These are phyloP conservation scores for Kwoniella sp. DNA, from an alignment of 768 basidiomycete genomes.

Conservation along the genomic window DNA sequence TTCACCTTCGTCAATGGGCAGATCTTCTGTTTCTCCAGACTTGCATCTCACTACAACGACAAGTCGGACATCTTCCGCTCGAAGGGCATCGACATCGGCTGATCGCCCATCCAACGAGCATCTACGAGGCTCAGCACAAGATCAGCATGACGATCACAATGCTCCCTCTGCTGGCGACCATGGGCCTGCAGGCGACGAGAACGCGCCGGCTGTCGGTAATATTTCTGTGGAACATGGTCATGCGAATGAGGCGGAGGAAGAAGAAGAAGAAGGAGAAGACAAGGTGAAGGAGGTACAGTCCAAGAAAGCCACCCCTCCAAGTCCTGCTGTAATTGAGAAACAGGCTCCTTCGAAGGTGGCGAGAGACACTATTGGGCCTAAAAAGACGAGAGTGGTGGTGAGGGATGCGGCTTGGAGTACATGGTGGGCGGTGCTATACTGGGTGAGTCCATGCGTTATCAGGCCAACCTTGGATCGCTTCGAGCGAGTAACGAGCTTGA, in stretches of 20 bases:
- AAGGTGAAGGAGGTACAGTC: background rate
- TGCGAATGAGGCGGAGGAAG: conserved; percentile 1
- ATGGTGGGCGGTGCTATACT: conserved; percentile 72
- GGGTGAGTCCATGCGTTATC: conserved; percentile 62
- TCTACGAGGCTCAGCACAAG: background rate
- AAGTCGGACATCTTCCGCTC: conserved; percentile 20
- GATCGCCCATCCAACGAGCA: conserved; percentile 14
- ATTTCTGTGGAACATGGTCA: conserved; percentile 16
- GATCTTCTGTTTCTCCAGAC: conserved; percentile 1
- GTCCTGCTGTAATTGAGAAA: background rate
- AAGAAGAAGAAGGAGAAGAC: conserved; percentile 16
- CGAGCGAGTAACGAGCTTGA: background rate
- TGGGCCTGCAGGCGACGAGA: background rate
- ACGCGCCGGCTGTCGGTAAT: conserved; percentile 8
- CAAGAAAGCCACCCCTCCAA: background rate
- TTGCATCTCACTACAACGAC: conserved; percentile 32
- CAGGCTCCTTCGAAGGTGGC: background rate
- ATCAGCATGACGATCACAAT: background rate
- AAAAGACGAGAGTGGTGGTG: conserved; percentile 63
- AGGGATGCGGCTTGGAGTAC: conserved; percentile 67
- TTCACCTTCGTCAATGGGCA: conserved; percentile 1
- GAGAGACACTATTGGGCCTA: conserved; percentile 57
- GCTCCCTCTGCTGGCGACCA: background rate
- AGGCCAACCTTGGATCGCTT: too few relatives aligned
- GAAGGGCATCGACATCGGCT: conserved; percentile 22